Evolutionary conservation across 1,284 basidiomycete genomes (phyloP).

Genomic region (Somion occarium): DNA sequence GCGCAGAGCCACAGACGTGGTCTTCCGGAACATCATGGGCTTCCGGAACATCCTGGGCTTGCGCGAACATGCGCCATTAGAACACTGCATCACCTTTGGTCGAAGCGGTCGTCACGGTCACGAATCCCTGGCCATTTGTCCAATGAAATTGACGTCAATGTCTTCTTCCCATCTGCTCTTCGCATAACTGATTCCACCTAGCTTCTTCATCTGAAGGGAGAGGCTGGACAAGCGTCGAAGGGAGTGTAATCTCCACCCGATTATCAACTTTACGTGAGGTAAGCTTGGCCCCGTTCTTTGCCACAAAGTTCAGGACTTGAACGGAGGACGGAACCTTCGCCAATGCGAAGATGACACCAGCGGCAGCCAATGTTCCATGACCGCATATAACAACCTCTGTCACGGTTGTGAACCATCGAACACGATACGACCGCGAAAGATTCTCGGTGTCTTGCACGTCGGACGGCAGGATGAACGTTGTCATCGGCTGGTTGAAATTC

Average conservation of each 20-base stretch:
- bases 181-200: background rate
- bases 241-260: slow-evolving; percentile 35
- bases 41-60: slow-evolving; percentile 31
- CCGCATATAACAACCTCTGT: slow-evolving; percentile 41
- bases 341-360: slow-evolving; percentile 35
- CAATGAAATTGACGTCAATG: background rate
- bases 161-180: background rate
- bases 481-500: slow-evolving; percentile 47
- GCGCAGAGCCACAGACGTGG: slow-evolving; percentile 54
- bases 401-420: slow-evolving; percentile 37
- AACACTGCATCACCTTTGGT: slow-evolving; percentile 33
- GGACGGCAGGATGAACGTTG: slow-evolving; percentile 33
- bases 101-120: slow-evolving; percentile 35
- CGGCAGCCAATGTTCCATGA: slow-evolving; percentile 45
- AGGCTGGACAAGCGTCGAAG: background rate
- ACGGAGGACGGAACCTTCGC: slow-evolving; percentile 16
- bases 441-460: slow-evolving; percentile 7
- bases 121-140: background rate
- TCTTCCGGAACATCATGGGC: slow-evolving; percentile 44
- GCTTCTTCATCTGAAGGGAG: background rate
- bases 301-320: background rate
- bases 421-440: slow-evolving; percentile 22
- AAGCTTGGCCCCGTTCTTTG: slow-evolving; percentile 7
- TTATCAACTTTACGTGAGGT: slow-evolving; percentile 25
- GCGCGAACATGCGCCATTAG: slow-evolving; percentile 51